A percentile compares a stretch with the other conserved stretches of the same genome.
Evolutionary conservation across 2,329 filamentous ascomycete species (phyloP).

Genomic region (Ilyonectria sp.): DNA sequence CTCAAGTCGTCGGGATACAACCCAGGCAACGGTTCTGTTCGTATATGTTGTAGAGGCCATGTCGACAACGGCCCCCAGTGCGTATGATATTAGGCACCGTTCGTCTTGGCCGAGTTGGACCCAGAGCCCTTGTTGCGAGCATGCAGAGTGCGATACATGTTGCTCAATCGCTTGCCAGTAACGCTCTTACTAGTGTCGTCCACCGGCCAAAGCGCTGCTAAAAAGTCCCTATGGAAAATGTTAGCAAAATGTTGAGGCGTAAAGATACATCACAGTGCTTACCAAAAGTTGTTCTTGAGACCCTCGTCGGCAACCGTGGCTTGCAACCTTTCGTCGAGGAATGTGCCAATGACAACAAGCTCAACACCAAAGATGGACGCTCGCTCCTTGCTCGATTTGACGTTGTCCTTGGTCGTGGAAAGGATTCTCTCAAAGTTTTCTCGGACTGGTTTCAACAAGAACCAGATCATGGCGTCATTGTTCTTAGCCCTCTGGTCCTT

Average conservation of each 20-base stretch:
- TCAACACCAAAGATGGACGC: conserved; percentile 74
- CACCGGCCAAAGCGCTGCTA: conserved; percentile 63
- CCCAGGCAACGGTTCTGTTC: conserved; percentile 36
- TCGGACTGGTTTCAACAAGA: conserved; percentile 70
- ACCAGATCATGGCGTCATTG: conserved; percentile 64
- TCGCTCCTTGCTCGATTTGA: conserved; percentile 74
- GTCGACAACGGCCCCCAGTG: conserved; percentile 12
- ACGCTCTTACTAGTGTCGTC: conserved; percentile 62
- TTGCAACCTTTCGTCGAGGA: conserved; percentile 66
- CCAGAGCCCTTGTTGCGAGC: conserved; percentile 51
- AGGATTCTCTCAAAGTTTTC: conserved; percentile 73
- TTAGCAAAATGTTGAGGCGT: conserved; percentile 36
- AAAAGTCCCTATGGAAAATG: conserved; percentile 57
- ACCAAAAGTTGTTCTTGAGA: conserved; percentile 68
- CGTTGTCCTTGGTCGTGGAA: conserved; percentile 73
- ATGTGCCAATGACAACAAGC: conserved; percentile 74
- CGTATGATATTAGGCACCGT: conserved; percentile 49
- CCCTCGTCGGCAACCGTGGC: conserved; percentile 58
- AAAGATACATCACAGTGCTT: conserved; percentile 43
- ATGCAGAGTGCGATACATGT: conserved; percentile 61
- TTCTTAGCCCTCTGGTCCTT: conserved; percentile 63
- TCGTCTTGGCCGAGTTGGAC: conserved; percentile 49
- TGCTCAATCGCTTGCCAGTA: conserved; percentile 60
- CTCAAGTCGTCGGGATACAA: conserved; percentile 40
- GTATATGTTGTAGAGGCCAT: conserved; percentile 27